Conservation (phyloP, 2,329 filamentous ascomycete genomes). For the Neofusicoccum parvum region DNA sequence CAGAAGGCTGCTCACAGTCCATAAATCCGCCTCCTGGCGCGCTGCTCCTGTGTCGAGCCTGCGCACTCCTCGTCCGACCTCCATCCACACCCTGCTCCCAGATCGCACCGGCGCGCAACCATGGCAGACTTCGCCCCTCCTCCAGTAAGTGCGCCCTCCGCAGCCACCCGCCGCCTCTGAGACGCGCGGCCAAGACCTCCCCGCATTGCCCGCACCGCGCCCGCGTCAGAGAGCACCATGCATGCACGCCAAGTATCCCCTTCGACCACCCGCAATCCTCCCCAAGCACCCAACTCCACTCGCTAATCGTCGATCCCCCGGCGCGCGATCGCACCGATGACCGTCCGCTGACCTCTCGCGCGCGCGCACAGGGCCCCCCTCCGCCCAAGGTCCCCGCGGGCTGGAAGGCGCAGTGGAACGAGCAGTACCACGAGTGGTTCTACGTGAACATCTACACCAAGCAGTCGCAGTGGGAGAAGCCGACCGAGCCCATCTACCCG, state of each 20-base stretch:
- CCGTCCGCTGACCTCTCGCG: background rate
- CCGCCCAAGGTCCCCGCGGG: conserved; percentile 70
- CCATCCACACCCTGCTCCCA: background rate
- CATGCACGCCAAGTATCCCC: conserved; percentile 12
- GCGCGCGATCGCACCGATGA: background rate
- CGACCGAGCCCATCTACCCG: conserved; percentile 67
- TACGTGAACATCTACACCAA: conserved; percentile 89
- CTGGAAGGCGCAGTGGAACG: conserved; percentile 83
- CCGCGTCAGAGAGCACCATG: background rate
- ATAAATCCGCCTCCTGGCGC: background rate
- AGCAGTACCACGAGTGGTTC: conserved; percentile 91
- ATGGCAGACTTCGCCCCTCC: conserved; percentile 42
- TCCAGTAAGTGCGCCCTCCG: conserved; percentile 29
- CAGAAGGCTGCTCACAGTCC: conserved; percentile 3
- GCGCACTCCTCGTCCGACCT: background rate
- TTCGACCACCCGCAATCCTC: background rate
- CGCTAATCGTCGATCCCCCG: conserved; percentile 21
- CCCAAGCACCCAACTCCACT: background rate
- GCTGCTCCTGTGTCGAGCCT: background rate
- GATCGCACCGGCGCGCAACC: background rate
- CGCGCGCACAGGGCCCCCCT: conserved; percentile 49
- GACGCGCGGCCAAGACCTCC: background rate
- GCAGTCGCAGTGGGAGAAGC: conserved; percentile 86
- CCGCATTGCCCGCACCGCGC: background rate
- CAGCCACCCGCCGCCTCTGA: background rate